Percentiles rank a stretch among this genome's conserved stretches.
These are phyloP conservation scores for Santalum album DNA, from an alignment of 164 flowering plant species.

Conservation along the genomic window DNA sequence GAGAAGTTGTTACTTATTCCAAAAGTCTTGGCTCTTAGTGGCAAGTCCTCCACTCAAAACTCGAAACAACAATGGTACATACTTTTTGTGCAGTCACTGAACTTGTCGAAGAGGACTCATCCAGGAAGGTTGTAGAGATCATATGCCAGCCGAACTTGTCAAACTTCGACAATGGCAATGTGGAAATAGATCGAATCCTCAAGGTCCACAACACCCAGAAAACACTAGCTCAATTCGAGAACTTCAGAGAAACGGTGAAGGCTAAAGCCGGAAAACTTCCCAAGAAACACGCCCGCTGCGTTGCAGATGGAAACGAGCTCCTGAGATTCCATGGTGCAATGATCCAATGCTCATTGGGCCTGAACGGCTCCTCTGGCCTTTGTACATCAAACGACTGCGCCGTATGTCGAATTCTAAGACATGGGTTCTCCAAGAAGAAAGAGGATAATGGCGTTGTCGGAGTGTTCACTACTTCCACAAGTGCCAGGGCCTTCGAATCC, in stretches of 20 bases:
- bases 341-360: neutral
- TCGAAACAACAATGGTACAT: too few species aligned
- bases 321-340: neutral
- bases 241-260: neutral
- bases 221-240: neutral
- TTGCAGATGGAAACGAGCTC: neutral
- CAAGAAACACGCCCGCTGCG: neutral
- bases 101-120: neutral
- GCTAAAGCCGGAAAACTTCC: neutral
- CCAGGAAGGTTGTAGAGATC: neutral
- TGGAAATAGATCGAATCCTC: neutral
- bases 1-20: too few species aligned
- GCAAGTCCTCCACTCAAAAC: too few species aligned
- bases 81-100: neutral
- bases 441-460: neutral
- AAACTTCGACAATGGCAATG: neutral
- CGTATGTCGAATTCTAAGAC: neutral
- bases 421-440: neutral
- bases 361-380: neutral
- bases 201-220: constrained; percentile 1
- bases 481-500: neutral
- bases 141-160: neutral
- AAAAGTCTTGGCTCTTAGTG: too few species aligned
- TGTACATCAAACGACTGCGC: neutral
- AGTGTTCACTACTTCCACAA: neutral